Percentiles rank a stretch among this genome's conserved stretches.
Evolutionary conservation across 164 flowering plant species (phyloP).

Genomic region (Tetracentron sinense): DNA sequence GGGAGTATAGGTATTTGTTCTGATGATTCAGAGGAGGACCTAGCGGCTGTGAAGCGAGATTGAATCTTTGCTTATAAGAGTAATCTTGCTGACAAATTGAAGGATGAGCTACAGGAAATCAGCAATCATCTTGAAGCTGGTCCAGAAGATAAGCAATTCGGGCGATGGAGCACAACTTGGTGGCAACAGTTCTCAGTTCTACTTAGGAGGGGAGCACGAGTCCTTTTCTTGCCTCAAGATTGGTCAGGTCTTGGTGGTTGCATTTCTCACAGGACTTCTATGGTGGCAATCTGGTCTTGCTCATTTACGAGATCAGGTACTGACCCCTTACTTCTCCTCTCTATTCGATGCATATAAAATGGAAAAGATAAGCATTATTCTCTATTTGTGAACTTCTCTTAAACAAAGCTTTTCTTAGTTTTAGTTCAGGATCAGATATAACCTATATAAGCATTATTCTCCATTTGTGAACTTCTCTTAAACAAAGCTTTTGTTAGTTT

Average conservation of each 20-base stretch:
- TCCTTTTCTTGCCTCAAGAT: background rate
- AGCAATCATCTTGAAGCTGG: too few species aligned
- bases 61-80: background rate
- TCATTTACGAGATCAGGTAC: background rate
- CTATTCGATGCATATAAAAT: too few species aligned
- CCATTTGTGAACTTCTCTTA: too few species aligned
- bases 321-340: background rate
- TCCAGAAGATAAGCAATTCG: too few species aligned
- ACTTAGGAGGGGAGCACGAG: background rate
- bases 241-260: background rate
- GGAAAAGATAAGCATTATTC: too few species aligned
- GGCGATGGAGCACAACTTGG: background rate
- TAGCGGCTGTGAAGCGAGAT: too few species aligned
- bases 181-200: background rate
- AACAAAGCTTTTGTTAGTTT: too few species aligned
- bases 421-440: too few species aligned
- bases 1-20: conserved; percentile 9
- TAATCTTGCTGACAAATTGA: background rate
- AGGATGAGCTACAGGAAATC: background rate
- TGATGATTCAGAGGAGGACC: background rate
- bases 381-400: too few species aligned
- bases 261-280: background rate
- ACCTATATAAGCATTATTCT: too few species aligned
- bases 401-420: too few species aligned
- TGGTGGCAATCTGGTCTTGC: background rate